These are phyloP conservation scores for Eustoma russellianum DNA, from an alignment of 257 asterid genomes.

Conservation along the genomic window DNA sequence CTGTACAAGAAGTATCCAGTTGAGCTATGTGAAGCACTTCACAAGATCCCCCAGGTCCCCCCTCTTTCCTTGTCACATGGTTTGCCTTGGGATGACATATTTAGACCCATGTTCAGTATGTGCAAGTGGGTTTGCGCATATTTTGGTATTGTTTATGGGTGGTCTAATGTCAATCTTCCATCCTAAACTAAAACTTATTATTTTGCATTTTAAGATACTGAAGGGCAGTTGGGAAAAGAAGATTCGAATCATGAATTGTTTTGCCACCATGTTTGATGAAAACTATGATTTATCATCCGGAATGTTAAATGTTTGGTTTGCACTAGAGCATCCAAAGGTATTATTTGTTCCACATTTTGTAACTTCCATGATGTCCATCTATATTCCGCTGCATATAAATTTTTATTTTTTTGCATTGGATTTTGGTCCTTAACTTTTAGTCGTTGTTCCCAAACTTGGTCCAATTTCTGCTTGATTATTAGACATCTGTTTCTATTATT, in stretches of 20 bases:
- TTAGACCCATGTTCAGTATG: background rate
- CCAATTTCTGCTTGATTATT: conserved; percentile 1
- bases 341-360: conserved; percentile 9
- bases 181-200: background rate
- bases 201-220: conserved; percentile 21
- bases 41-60: no score
- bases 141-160: background rate
- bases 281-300: conserved; percentile 39
- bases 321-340: conserved; percentile 86
- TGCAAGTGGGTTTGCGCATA: conserved; percentile 4
- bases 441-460: background rate
- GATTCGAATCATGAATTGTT: conserved; percentile 45
- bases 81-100: background rate
- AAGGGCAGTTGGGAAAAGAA: conserved; percentile 43
- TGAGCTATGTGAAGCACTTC: no score
- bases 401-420: background rate
- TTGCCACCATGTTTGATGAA: conserved; percentile 51
- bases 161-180: conserved; percentile 1
- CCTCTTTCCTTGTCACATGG: conserved; percentile 6
- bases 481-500: no score
- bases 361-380: conserved; percentile 1
- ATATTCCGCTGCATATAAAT: no score
- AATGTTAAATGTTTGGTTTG: conserved; percentile 49
- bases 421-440: no score
- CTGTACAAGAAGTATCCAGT: no score